A percentile compares a stretch with the other conserved stretches of the same genome.
Conservation (phyloP, 2,329 filamentous ascomycete species). For the Cordyceps farinosa region DNA sequence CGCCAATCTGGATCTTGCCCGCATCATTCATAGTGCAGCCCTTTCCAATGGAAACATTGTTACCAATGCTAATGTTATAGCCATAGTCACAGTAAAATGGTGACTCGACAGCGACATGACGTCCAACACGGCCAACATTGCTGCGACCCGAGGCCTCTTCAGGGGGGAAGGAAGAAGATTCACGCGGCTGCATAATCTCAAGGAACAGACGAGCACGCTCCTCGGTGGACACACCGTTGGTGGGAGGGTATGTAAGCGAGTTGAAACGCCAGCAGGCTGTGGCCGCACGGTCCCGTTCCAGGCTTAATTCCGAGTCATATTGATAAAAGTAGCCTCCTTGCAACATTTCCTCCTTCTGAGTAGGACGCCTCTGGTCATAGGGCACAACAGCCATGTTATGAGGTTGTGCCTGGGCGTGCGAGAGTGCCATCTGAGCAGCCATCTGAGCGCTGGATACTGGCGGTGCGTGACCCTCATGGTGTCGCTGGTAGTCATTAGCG, state of each 20-base stretch:
- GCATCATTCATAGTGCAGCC: conserved; percentile 86
- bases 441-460: conserved; percentile 46
- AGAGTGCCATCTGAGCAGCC: conserved; percentile 57
- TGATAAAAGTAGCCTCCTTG: conserved; percentile 74
- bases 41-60: conserved; percentile 77
- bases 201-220: conserved; percentile 69
- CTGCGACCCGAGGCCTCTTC: conserved; percentile 49
- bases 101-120: conserved; percentile 73
- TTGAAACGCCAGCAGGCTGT: conserved; percentile 83
- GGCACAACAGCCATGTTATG: conserved; percentile 27
- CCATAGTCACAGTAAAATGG: conserved; percentile 94
- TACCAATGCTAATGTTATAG: conserved; percentile 87
- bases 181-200: conserved; percentile 64
- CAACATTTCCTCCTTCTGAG: conserved; percentile 90
- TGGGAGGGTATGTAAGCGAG: conserved; percentile 68
- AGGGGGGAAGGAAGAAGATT: conserved; percentile 54
- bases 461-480: conserved; percentile 44
- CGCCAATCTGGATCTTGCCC: conserved; percentile 76
- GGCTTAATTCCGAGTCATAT: conserved; percentile 70
- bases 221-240: conserved; percentile 63
- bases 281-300: conserved; percentile 82
- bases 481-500: conserved; percentile 56
- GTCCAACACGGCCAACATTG: conserved; percentile 63
- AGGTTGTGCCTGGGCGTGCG: conserved; percentile 38
- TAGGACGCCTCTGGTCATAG: conserved; percentile 43